Base-by-base conservation (phyloP, 2,329 filamentous ascomycete species). In the Stagonosporopsis vannaccii region DNA sequence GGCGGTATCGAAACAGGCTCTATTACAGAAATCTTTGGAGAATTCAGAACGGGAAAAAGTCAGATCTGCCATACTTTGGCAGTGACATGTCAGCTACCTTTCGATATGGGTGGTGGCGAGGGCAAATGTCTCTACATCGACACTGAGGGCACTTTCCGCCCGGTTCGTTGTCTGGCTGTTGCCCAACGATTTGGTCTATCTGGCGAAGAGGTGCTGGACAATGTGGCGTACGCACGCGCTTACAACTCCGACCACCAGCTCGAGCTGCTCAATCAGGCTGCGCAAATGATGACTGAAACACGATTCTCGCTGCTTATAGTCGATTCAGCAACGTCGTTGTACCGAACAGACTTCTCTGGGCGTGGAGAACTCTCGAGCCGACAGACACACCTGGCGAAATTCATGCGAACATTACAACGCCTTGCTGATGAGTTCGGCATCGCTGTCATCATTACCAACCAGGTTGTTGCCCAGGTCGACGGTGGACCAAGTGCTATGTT, bases 221-320 rank as follows among this genome's bases (percentile, higher is more conserved):
- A 99, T 67, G 93, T 99, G 53, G 96, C 96, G 3, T 99, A 99
- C 75, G 96, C 96, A 45, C 89, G 95, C 58, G 95, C 95, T 9
- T 99, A 99, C 81, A 99, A 99, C 76, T 98, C 94, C 0, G 95
- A 99, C 65, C 95, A 99, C 77, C 95, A 99, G 76, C 85, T 99
- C 46, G 92, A 97, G 75, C 84, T 99, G 7, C 87, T 99, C 60
- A 95, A 95, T 69, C 94, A 98, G 76, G 96, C 95, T 3, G 90
- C 95, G 2, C 88, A 92, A 60, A 99, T 99, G 95, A 99, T 99
- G 96, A 97, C 93, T 55, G 96, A 99, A 80, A 99, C 95, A 0
- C 88, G 95, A 4, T 99, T 99, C 77, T 98, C 95, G 3, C 84
- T 99, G 8, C 87, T 99, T 45, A 88, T 99, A 44, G 95, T 99